phyloP scores from a whole-genome alignment of 208 protist genomes.

The Trichomonas gallinae region DNA sequence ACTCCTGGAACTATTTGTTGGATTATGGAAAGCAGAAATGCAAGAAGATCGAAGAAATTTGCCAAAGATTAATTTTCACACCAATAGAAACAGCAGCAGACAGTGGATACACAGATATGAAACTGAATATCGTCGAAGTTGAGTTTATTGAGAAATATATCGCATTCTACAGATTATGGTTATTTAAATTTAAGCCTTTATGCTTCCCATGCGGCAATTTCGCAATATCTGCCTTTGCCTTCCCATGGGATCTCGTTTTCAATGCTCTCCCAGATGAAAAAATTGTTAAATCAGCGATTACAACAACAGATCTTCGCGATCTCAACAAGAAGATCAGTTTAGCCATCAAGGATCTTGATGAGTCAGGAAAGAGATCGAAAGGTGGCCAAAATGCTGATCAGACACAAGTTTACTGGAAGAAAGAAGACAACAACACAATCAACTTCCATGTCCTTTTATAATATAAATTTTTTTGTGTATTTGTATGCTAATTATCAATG shows the following conservation, averaged over 20 bases:
- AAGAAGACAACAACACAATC: too few species aligned
- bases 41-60: not conserved
- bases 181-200: not conserved
- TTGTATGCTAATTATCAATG: too few species aligned
- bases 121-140: not conserved
- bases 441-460: too few species aligned
- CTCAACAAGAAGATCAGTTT: too few species aligned
- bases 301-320: too few species aligned
- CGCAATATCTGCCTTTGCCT: not conserved
- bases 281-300: too few species aligned
- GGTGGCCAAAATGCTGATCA: too few species aligned
- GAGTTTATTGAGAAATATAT: not conserved
- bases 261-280: too few species aligned
- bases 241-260: not conserved
- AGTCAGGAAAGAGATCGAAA: too few species aligned
- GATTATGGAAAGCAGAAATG: not conserved
- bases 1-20: not conserved
- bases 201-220: not conserved
- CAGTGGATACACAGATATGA: not conserved
- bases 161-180: not conserved
- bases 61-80: not conserved
- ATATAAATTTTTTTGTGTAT: too few species aligned
- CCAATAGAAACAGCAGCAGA: not conserved
- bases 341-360: too few species aligned
- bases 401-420: too few species aligned